phyloP scores from a whole-genome alignment of 1,139 yeast species.

The Saccharomyces pastorianus region DNA sequence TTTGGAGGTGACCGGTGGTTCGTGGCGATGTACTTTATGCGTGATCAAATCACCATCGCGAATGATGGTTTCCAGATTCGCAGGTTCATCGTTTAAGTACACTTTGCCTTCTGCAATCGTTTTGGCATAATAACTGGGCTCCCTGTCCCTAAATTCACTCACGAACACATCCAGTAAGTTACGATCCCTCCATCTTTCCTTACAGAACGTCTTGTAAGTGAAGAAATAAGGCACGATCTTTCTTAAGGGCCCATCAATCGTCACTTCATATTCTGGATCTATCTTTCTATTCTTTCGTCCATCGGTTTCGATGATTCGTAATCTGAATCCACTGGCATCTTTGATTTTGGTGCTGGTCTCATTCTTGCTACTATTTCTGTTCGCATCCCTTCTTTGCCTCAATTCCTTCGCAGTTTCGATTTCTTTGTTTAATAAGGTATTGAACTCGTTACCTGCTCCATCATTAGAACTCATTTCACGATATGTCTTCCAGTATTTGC shows the following conservation, averaged over 20 bases:
- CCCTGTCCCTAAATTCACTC: conserved; percentile 76
- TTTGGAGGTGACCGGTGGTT: conserved; percentile 74
- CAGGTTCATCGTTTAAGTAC: conserved; percentile 55
- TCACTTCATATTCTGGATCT: conserved; percentile 30
- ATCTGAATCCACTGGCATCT: conserved; percentile 28
- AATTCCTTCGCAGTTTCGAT: conserved; percentile 4
- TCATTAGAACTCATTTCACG: not conserved
- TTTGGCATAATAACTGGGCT: conserved; percentile 57
- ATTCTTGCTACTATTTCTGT: conserved; percentile 13
- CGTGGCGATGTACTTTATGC: conserved; percentile 82
- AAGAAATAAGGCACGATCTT: conserved; percentile 78
- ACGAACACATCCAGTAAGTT: conserved; percentile 70
- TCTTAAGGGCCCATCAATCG: conserved; percentile 53
- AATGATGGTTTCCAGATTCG: conserved; percentile 57
- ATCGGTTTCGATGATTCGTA: conserved; percentile 23
- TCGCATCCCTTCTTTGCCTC: conserved; percentile 9
- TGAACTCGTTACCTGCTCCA: not conserved
- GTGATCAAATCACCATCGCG: conserved; percentile 77
- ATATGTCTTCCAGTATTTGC: not conserved
- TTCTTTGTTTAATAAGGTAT: not conserved
- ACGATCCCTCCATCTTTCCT: conserved; percentile 82
- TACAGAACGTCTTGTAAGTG: conserved; percentile 85
- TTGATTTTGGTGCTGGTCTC: conserved; percentile 17
- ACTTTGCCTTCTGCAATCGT: conserved; percentile 72
- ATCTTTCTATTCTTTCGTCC: conserved; percentile 22